Evolutionary conservation across 192 early-diverging fungal genomes (phyloP), one percentile per base, ranked within the genome.

Genomic region (Coemansia sp.): DNA sequence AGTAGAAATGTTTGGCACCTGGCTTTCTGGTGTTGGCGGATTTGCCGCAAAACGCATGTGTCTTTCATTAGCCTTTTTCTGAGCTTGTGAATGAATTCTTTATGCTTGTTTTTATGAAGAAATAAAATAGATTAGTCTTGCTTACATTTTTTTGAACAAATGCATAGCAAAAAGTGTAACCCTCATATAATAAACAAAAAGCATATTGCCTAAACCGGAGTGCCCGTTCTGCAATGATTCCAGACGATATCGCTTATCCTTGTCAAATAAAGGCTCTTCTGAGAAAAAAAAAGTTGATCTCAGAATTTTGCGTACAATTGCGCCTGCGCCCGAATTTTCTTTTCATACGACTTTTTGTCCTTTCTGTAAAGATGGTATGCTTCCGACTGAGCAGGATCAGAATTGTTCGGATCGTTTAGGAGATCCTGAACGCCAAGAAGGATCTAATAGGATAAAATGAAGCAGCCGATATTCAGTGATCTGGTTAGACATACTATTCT

Each of bases 381-480:
- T 38, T 73, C 72, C 9, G 77, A 65, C 65, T 83, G 79, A 10
- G 97, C 97, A 19, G 97, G 97, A 64, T 89, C 90, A 26, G 87
- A 85, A 21, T 91, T 93, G 79, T 99, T 99, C 9, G 97, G 95
- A 60, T 95, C 91, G 59, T 93, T 85, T 39, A 99, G 84, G 63
- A 99, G 76, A 64, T 94, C 93, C 61, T 92, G 95, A 61, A 99
- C 92, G 47, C 97, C 97, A 19, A 97, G 83, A 44, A 99, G 75
- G 66, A 99, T 96, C 88, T 92, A 84, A 48, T 19, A 32, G 18
- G 15, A 57, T 6, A 9, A 60, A 50, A n/a, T 50, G 48, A 12
- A 50, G 9, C 6, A 16, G 12, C 6, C 18, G 48, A 12, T 8
- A 58, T 64, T 41, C 10, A 23, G 26, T 63, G 16, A 13, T 26